These are phyloP conservation scores for Fusarium chuoi DNA, from an alignment of 2,329 filamentous ascomycete genomes.

Conservation along the genomic window DNA sequence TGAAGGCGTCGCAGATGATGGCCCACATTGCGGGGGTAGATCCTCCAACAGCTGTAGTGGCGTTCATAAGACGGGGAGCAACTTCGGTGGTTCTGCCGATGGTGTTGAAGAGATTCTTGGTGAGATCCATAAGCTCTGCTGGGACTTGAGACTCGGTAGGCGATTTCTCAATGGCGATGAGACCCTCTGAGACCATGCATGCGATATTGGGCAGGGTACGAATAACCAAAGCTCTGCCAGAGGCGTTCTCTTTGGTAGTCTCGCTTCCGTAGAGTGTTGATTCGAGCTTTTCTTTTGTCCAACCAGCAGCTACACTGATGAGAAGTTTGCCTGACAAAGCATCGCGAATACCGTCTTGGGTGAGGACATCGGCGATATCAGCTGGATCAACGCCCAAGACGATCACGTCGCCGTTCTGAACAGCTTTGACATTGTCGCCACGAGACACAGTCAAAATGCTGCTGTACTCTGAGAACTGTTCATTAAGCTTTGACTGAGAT, in stretches of 20 bases:
- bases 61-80: conserved; percentile 63
- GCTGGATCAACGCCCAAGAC: conserved; percentile 60
- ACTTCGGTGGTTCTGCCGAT: conserved; percentile 65
- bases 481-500: conserved; percentile 36
- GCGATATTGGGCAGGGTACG: conserved; percentile 52
- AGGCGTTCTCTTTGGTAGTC: conserved; percentile 21
- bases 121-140: conserved; percentile 34
- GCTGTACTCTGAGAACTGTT: conserved; percentile 31
- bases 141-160: conserved; percentile 31
- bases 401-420: conserved; percentile 51
- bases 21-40: conserved; percentile 70
- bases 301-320: conserved; percentile 63
- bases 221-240: conserved; percentile 40
- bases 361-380: conserved; percentile 53
- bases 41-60: conserved; percentile 67
- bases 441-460: conserved; percentile 42
- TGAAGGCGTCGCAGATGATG: conserved; percentile 66
- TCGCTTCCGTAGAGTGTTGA: conserved; percentile 47
- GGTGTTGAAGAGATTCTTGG: conserved; percentile 61
- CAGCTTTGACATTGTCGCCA: conserved; percentile 49
- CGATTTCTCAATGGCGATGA: conserved; percentile 48
- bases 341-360: conserved; percentile 49
- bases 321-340: conserved; percentile 58
- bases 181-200: conserved; percentile 46
- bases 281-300: conserved; percentile 55